Conservation (phyloP, 768 basidiomycete species). For the Xanthoconium purpureum region DNA sequence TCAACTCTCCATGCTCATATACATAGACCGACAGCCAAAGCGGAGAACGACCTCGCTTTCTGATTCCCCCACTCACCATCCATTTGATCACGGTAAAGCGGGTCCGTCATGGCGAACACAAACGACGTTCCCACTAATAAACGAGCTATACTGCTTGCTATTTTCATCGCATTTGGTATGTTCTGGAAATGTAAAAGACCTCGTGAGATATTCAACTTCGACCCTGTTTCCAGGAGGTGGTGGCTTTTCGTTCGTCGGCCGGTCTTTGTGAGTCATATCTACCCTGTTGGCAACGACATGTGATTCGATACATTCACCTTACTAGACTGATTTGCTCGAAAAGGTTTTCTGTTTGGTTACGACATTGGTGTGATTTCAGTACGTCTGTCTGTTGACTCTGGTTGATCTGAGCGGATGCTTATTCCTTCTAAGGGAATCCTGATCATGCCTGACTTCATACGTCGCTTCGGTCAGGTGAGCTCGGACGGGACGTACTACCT, state of each 20-base stretch:
- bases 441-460: slow-evolving; percentile 16
- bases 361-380: slow-evolving; percentile 18
- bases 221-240: slow-evolving; percentile 8
- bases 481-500: slow-evolving; percentile 9
- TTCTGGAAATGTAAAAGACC: neutral
- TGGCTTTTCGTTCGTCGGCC: neutral
- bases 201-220: neutral
- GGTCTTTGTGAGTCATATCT: neutral
- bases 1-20: neutral
- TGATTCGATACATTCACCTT: neutral
- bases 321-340: slow-evolving; percentile 1
- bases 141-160: slow-evolving; percentile 12
- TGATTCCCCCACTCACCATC: neutral
- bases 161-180: slow-evolving; percentile 16
- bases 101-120: neutral
- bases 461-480: slow-evolving; percentile 9
- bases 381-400: neutral
- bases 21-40: neutral
- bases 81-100: neutral
- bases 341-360: slow-evolving; percentile 15
- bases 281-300: neutral
- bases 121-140: slow-evolving; percentile 8
- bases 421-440: slow-evolving; percentile 7
- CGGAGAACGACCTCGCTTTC: neutral
- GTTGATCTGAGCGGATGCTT: neutral